Evolutionary conservation across 176 grass and related monocot genomes (phyloP).

Genomic region (Thalia dealbata): DNA sequence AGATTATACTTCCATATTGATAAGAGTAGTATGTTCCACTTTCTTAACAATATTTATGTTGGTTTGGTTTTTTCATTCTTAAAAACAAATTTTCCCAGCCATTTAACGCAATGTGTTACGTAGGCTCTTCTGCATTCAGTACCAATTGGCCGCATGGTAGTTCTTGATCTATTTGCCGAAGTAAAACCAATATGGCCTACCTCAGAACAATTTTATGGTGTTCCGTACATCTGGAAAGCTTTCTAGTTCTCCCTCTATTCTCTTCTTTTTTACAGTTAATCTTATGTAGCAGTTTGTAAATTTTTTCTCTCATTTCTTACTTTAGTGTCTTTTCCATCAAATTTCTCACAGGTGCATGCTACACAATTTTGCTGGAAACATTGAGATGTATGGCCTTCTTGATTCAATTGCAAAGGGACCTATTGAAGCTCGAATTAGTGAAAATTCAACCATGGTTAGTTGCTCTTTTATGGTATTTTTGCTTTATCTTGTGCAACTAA

Average conservation of each 20-base stretch:
- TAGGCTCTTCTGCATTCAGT: slow-evolving; percentile 84
- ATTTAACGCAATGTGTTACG: slow-evolving; percentile 13
- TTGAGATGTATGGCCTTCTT: slow-evolving; percentile 83
- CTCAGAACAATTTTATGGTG: slow-evolving; percentile 83
- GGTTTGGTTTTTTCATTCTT: too few relatives aligned
- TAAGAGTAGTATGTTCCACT: too few relatives aligned
- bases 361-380: slow-evolving; percentile 85
- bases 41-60: too few relatives aligned
- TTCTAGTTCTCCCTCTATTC: background rate
- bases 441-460: slow-evolving; percentile 77
- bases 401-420: slow-evolving; percentile 61
- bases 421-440: slow-evolving; percentile 69
- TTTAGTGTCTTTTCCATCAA: background rate
- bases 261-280: background rate
- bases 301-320: background rate
- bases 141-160: slow-evolving; percentile 73
- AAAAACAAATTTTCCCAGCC: too few relatives aligned
- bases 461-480: background rate
- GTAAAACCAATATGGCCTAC: slow-evolving; percentile 76
- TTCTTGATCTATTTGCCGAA: slow-evolving; percentile 94
- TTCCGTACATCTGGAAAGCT: slow-evolving; percentile 89
- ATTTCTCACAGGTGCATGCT: slow-evolving; percentile 64
- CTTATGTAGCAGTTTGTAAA: background rate
- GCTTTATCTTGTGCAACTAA: background rate
- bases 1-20: too few relatives aligned